phyloP scores from a whole-genome alignment of 2,329 filamentous ascomycete species.

The Teratosphaeria pseudoeucalypti region DNA sequence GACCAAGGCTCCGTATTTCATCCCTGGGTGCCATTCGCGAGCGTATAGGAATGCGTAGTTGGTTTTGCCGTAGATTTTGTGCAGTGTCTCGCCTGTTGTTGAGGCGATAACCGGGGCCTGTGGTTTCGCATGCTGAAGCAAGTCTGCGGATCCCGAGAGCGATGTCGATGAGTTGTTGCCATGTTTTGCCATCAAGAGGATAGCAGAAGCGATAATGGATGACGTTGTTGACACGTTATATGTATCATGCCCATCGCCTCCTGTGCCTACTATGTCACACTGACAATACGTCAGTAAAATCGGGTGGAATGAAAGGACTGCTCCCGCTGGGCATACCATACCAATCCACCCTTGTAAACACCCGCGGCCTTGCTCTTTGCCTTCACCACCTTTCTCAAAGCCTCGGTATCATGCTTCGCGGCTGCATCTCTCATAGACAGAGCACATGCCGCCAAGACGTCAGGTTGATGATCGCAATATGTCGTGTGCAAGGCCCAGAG shows the following conservation, averaged over 20 bases:
- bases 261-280: slow-evolving; percentile 94
- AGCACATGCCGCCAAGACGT: slow-evolving; percentile 79
- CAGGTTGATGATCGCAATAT: slow-evolving; percentile 68
- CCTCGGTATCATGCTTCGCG: slow-evolving; percentile 55
- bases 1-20: slow-evolving; percentile 77
- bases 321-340: slow-evolving; percentile 31
- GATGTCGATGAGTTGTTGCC: slow-evolving; percentile 93
- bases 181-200: slow-evolving; percentile 84
- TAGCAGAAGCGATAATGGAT: slow-evolving; percentile 78
- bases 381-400: slow-evolving; percentile 50
- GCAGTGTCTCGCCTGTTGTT: slow-evolving; percentile 61
- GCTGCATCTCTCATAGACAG: slow-evolving; percentile 74
- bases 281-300: slow-evolving; percentile 19
- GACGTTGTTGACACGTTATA: slow-evolving; percentile 97
- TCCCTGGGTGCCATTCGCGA: slow-evolving; percentile 90
- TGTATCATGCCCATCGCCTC: slow-evolving; percentile 91
- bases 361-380: slow-evolving; percentile 56
- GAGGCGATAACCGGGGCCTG: slow-evolving; percentile 63
- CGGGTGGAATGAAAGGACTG: not conserved
- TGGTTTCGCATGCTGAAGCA: slow-evolving; percentile 66
- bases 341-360: slow-evolving; percentile 69
- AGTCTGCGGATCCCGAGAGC: slow-evolving; percentile 87
- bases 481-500: slow-evolving; percentile 90
- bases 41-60: slow-evolving; percentile 97
- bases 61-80: slow-evolving; percentile 61